These are phyloP conservation scores for Hypoxylon subgilvum DNA, from an alignment of 495 filamentous ascomycete species.

Conservation along the genomic window DNA sequence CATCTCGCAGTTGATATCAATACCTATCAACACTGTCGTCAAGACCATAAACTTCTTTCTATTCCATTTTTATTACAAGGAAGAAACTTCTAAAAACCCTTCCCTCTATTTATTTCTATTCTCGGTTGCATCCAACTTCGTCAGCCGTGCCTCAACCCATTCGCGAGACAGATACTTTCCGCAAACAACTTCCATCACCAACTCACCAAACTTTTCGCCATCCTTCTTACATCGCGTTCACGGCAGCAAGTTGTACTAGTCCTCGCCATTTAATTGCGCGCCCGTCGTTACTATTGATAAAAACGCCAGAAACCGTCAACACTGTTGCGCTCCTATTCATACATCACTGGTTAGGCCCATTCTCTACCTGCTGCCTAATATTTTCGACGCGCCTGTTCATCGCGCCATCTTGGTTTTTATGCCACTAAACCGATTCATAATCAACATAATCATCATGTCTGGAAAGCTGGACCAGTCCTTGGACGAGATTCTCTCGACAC, in stretches of 20 bases:
- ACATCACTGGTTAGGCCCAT: conserved; percentile 13
- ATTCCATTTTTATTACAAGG: conserved; percentile 11
- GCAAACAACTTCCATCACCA: background rate
- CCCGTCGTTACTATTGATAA: conserved; percentile 1
- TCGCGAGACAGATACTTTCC: conserved; percentile 13
- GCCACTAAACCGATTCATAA: conserved; percentile 24
- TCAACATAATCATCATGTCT: conserved; percentile 69
- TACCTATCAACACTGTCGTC: conserved; percentile 29
- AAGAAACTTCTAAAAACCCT: conserved; percentile 6
- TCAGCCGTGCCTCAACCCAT: conserved; percentile 40
- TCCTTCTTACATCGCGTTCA: background rate
- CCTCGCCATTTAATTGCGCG: conserved; percentile 7
- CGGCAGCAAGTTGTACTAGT: background rate
- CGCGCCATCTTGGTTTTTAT: conserved; percentile 23
- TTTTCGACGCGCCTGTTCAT: conserved; percentile 17
- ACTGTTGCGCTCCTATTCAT: conserved; percentile 11
- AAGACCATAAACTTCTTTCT: conserved; percentile 25
- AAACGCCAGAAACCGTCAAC: conserved; percentile 2
- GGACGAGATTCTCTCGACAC: conserved; percentile 89
- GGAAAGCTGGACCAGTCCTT: conserved; percentile 93
- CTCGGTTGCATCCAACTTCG: conserved; percentile 55
- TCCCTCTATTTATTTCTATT: conserved; percentile 25
- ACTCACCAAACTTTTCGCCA: conserved; percentile 9
- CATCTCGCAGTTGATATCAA: conserved; percentile 8
- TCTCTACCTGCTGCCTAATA: conserved; percentile 22